Evolutionary conservation across 768 basidiomycete genomes (phyloP).

Genomic region (Suillus occidentalis): DNA sequence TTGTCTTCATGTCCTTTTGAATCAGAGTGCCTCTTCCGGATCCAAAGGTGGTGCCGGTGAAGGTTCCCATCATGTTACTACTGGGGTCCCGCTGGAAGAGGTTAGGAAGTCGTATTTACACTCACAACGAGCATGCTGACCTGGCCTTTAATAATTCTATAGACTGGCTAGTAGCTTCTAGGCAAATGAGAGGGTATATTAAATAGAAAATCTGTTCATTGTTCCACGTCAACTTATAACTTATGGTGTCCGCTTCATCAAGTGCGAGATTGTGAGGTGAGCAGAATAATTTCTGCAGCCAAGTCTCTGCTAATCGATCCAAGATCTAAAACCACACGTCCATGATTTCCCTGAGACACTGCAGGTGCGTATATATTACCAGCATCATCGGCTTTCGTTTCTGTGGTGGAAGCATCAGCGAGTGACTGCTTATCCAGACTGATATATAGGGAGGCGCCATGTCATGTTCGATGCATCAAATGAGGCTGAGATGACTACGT

Average conservation of each 20-base stretch:
- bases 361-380: neutral
- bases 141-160: conserved; percentile 34
- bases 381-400: neutral
- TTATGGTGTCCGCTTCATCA: neutral
- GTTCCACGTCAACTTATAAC: neutral
- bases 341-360: neutral
- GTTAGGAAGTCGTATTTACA: too few relatives aligned
- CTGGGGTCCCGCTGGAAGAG: too few relatives aligned
- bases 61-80: too few relatives aligned
- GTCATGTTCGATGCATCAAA: too few relatives aligned
- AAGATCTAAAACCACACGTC: neutral
- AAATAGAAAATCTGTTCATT: conserved; percentile 18
- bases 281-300: neutral
- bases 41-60: too few relatives aligned
- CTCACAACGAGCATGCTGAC: conserved; percentile 9
- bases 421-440: too few relatives aligned
- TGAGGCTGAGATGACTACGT: too few relatives aligned
- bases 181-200: conserved; percentile 25
- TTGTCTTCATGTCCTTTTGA: too few relatives aligned
- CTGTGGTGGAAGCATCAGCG: neutral
- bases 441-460: too few relatives aligned
- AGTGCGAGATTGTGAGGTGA: neutral
- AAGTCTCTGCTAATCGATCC: neutral
- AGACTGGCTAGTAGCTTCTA: conserved; percentile 24
- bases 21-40: too few relatives aligned